Base-by-base conservation (phyloP, 805 yeast species). In the Yarrowia osloensis region DNA sequence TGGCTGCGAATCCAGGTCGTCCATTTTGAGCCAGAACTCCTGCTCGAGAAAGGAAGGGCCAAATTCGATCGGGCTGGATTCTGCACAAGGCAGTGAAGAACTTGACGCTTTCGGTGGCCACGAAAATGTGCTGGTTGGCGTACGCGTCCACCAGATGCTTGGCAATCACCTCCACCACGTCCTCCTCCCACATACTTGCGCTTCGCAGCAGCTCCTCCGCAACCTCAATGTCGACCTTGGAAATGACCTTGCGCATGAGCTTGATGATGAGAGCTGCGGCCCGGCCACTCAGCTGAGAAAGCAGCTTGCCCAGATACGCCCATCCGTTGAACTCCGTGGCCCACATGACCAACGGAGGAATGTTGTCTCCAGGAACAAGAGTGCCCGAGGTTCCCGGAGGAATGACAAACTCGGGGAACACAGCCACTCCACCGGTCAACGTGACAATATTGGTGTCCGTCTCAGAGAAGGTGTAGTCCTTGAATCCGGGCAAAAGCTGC, bases 281-380 rank as follows among this genome's bases (percentile, higher is more conserved):
- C 67, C 77, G 79, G 0, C 84, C 67, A 47, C 59, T 55, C 29
- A 21, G 68, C 69, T 57, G 74, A 80, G 71, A 71, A 35, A 93
- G 76, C 0, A 90, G 78, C 72, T 96, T 82, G 1, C 98, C 98
- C 19, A 94, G 72, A 29, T 89, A 77, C 0, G 96, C 84, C 97
- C 98, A 92, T 0, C 98, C 98, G 73, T 87, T 90, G 74, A 87
- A 91, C 3, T 82, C 81, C 74, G 88, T 85, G 29, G 88, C 78
- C 78, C 95, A 92, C 24, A 91, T 82, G 3, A 89, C 89, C 11
- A 78, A 71, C 8, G 77, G 74, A 28, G 77, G 72, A 15, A 78
- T 76, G 2, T 78, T 73, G 3, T 85, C 80, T 15, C 69, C 68
- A 0, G 91, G 87, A 33, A 93, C 76, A 3, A 90, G 76, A 70